Evolutionary conservation across 306 rosid genomes (phyloP).

Genomic region (Senna tora): DNA sequence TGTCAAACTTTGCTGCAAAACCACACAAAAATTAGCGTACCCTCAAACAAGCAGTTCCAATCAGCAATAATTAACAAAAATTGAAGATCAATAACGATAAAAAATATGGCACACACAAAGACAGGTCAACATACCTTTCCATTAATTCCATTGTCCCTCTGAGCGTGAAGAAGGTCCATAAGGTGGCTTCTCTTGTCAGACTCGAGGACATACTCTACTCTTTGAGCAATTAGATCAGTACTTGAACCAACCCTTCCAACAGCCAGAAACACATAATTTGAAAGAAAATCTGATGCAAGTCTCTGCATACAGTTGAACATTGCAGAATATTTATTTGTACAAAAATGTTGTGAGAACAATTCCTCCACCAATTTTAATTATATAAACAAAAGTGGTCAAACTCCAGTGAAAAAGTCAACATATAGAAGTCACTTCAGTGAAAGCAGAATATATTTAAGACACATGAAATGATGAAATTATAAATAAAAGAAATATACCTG

Average conservation of each 20-base stretch:
- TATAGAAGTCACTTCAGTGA: not conserved
- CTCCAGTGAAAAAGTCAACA: not conserved
- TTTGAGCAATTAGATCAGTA: slow-evolving; percentile 89
- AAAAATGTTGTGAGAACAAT: slow-evolving; percentile 1
- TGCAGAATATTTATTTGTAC: slow-evolving; percentile 6
- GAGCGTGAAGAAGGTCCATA: slow-evolving; percentile 97
- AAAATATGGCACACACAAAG: slow-evolving; percentile 19
- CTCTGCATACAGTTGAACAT: slow-evolving; percentile 59
- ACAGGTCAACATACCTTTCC: slow-evolving; percentile 65
- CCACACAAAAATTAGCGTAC: slow-evolving; percentile 21
- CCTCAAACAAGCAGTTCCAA: slow-evolving; percentile 11
- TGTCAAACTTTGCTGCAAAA: slow-evolving; percentile 85
- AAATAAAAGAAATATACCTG: slow-evolving; percentile 62
- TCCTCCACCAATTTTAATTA: slow-evolving; percentile 22
- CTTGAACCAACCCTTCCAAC: slow-evolving; percentile 99
- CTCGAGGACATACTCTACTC: slow-evolving; percentile 92
- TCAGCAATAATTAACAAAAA: not conserved
- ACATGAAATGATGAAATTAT: not conserved
- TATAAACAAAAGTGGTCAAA: not conserved
- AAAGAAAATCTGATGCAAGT: slow-evolving; percentile 91
- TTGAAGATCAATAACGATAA: not conserved
- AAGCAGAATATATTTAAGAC: not conserved
- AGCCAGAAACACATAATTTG: slow-evolving; percentile 82
- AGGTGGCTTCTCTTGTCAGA: slow-evolving; percentile 96
- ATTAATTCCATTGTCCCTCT: slow-evolving; percentile 71